These are phyloP conservation scores for Ophiostoma ulmi DNA, from an alignment of 2,329 filamentous ascomycete species.

Conservation along the genomic window DNA sequence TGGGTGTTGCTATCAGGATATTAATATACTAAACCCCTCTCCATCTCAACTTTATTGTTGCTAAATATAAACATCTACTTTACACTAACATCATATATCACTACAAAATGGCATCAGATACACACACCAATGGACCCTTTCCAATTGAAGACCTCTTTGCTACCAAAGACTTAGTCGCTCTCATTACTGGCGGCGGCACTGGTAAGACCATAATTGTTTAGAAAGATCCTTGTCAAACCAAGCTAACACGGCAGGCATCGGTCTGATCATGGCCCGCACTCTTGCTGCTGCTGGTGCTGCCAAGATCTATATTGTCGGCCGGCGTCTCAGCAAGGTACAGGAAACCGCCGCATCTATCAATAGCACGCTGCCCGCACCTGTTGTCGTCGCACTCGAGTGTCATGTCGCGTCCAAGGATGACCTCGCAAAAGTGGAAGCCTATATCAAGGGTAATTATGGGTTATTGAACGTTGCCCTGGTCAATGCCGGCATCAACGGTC, in stretches of 20 bases:
- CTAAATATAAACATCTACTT: background rate
- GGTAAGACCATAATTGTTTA: background rate
- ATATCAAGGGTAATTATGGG: background rate
- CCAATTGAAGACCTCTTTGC: background rate
- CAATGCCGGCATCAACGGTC: conserved; percentile 34
- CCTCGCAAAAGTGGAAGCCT: conserved; percentile 50
- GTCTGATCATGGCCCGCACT: background rate
- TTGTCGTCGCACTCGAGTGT: conserved; percentile 42
- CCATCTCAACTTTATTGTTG: background rate
- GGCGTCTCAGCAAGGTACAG: background rate
- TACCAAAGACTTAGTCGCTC: background rate
- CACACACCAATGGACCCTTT: background rate
- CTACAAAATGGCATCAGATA: background rate
- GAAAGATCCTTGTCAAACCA: background rate
- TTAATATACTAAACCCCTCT: background rate
- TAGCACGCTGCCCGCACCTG: conserved; percentile 19
- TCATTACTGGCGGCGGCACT: background rate
- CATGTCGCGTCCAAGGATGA: conserved; percentile 51
- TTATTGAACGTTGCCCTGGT: background rate
- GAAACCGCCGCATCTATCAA: background rate
- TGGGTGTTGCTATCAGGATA: background rate
- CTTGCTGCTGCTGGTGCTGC: background rate
- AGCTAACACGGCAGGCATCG: background rate
- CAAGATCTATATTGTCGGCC: background rate
- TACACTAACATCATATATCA: background rate